These are phyloP conservation scores for Dryadomyces quercus-mongolicae DNA, from an alignment of 2,329 filamentous ascomycete species.

Conservation along the genomic window DNA sequence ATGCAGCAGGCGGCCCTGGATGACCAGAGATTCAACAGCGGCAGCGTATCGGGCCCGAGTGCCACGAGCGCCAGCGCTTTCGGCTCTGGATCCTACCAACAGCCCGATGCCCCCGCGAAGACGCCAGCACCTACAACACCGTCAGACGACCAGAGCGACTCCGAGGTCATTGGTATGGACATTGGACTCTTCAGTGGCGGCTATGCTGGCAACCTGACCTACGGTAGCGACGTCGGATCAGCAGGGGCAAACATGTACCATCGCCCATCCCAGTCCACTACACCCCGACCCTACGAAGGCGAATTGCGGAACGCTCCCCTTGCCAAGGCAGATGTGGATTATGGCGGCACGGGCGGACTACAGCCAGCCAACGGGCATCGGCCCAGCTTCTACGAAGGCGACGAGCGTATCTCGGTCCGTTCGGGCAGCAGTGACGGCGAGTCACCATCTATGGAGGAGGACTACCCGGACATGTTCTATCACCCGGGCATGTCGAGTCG, in stretches of 20 bases:
- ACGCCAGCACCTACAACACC: conserved; percentile 29
- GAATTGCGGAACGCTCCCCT: conserved; percentile 28
- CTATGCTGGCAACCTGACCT: conserved; percentile 41
- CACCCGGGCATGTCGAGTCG: conserved; percentile 65
- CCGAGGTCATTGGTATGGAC: conserved; percentile 61
- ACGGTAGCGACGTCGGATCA: conserved; percentile 32
- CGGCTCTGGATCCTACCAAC: neutral
- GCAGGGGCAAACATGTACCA: conserved; percentile 27
- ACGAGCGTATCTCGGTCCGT: conserved; percentile 55
- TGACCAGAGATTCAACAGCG: conserved; percentile 45
- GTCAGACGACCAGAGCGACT: conserved; percentile 43
- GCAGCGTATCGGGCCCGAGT: conserved; percentile 30
- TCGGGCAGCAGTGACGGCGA: conserved; percentile 48
- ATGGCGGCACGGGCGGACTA: conserved; percentile 79
- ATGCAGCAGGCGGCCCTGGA: conserved; percentile 78
- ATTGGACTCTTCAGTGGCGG: conserved; percentile 64
- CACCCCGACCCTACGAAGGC: conserved; percentile 25
- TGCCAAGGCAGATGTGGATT: conserved; percentile 64
- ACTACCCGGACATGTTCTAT: conserved; percentile 86
- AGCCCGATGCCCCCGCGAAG: conserved; percentile 14
- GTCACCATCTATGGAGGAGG: conserved; percentile 50
- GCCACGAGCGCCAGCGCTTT: conserved; percentile 4
- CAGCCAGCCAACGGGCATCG: conserved; percentile 62
- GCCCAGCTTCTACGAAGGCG: conserved; percentile 85
- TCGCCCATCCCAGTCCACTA: conserved; percentile 34